Evolutionary conservation across 306 rosid species (phyloP).

Genomic region (Trichosanthes cucumerina): DNA sequence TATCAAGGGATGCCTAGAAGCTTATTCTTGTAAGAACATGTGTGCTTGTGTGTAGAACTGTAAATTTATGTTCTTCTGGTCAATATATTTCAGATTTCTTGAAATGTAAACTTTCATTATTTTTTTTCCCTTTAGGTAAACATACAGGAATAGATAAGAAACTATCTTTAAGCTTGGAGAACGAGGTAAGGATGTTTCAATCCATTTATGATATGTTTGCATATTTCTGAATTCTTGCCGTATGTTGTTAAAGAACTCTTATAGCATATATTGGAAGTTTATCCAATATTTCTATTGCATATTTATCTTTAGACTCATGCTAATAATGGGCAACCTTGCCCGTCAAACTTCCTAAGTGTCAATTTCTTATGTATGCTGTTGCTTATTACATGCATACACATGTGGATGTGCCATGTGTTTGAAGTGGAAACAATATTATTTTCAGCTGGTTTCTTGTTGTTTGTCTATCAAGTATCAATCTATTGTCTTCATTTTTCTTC

Average conservation of each 20-base stretch:
- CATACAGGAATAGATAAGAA: slow-evolving; percentile 91
- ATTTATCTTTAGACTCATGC: background rate
- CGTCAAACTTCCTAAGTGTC: background rate
- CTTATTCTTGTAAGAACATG: slow-evolving; percentile 77
- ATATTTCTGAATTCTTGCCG: background rate
- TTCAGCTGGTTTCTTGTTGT: background rate
- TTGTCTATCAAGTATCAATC: background rate
- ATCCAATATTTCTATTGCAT: background rate
- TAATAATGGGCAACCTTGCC: background rate
- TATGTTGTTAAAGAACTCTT: background rate
- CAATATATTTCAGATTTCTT: slow-evolving; percentile 4
- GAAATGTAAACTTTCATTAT: background rate
- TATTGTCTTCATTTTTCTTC: slow-evolving; percentile 12
- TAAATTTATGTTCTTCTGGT: background rate
- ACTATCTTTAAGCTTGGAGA: slow-evolving; percentile 79
- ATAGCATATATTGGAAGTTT: background rate
- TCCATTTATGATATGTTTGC: background rate
- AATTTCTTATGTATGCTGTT: background rate
- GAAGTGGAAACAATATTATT: background rate
- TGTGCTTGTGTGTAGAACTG: background rate
- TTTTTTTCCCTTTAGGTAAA: slow-evolving; percentile 42
- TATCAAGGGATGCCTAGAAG: slow-evolving; percentile 80
- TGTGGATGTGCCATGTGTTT: background rate
- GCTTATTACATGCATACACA: background rate
- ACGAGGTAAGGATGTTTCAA: slow-evolving; percentile 43